Evolutionary conservation across 257 asterid genomes (phyloP), one percentile per base, ranked within the genome.

Genomic region (Fraxinus quadrangulata): DNA sequence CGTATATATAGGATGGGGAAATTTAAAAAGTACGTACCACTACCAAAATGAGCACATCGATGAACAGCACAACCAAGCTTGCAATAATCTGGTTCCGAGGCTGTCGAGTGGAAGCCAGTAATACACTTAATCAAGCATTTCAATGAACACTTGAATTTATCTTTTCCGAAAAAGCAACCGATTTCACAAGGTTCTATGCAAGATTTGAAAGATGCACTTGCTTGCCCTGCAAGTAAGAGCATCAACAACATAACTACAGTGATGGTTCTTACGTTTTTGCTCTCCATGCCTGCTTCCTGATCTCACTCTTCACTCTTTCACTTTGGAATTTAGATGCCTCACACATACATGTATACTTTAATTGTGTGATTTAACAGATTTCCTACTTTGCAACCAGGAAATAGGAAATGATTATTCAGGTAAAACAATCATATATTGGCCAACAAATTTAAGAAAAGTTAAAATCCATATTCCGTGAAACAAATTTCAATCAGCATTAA

Each of bases 21-120:
- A 9, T 17, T 2, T 19, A 28, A 30, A 5, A 17, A 0, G 31
- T 13, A 31, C 23, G 24, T 59, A 79, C 78, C 78, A 2, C 24
- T 12, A 5, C 17, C 63, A 73, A 79, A 67, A 42, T 1, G 59
- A 45, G 75, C 40, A 3, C 82, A 73, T 66, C 23, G 71, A 34
- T 74, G 56, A 31, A 74, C 5, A 6, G 78, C 14, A 74, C 78
- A 56, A 56, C 70, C 70, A n/a, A 74, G 34, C 45, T 56, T 74
- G 78, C 78, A 74, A 42, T 74, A 54, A 74, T 74, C 31, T 4
- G 36, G 71, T 36, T n/a, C 21, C 23, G 71, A 12, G 23, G 5
- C n/a, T 5, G 61, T 51, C 61, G 61, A 51, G 23, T 17, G 19
- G 6, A 19, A 13, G 61, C 26, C 30, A 24, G n/a, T 9, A 4